Base-by-base conservation (phyloP, 176 grass and related monocot genomes). In the Oropetium thomaeum region DNA sequence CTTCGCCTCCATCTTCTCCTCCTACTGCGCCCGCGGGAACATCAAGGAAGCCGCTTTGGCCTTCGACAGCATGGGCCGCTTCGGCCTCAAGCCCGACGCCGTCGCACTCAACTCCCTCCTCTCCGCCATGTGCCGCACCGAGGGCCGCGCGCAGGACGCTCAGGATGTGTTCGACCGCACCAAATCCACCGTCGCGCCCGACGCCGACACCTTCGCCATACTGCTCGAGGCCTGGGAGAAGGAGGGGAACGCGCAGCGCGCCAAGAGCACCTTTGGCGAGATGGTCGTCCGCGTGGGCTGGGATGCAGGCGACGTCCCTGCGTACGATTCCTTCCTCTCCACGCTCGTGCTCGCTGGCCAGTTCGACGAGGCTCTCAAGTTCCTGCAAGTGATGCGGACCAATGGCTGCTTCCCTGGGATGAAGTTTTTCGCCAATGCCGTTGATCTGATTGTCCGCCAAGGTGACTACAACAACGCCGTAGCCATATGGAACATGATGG, bases 101-200 rank as follows among this genome's bases (percentile, higher is more conserved):
- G 78, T 87, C 16, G 89, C 89, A 25, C 85, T 93, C 82, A 97
- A 97, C 76, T 86, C 90, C 45, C 90, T 97, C 58, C 79, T 93
- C 72, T 84, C 66, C 27, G 87, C 90, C 34, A 88, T 93, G 17
- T 93, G 90, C 69, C 72, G 79, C 75, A 67, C 45, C 52, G 76
- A 79, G 23, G 85, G 83, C 73, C 80, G 17, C 62, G 87, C 83
- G 11, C 40, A 65, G 59, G 69, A 70, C 1, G 90, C 90, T 0
- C 71, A 70, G 14, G 77, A 88, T 7, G 31, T 86, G 19, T 89
- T 91, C 58, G 93, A 97, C 10, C 62, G 83, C 60, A 38, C 74
- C 69, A 93, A 93, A 76, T 32, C 60, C 30, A 55, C 8, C 41
- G 66, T 90, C 26, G 27, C 79, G 16, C 93, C 90, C 5, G 73